phyloP scores from a whole-genome alignment of 2,329 filamentous ascomycete species.

The Trichoderma sp. region DNA sequence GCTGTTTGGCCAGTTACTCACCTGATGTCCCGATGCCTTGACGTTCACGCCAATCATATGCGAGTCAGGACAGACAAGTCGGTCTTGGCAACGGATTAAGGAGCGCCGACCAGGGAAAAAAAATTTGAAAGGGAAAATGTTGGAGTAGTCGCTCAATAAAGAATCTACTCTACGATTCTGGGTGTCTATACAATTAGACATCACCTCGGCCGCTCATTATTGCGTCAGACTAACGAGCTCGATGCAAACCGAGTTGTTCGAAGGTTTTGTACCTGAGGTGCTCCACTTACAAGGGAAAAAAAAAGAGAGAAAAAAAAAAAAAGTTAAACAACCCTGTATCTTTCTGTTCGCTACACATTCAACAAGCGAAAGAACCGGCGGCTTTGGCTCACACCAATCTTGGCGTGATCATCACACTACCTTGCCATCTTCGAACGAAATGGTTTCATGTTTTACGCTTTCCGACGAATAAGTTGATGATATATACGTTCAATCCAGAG shows the following conservation, averaged over 20 bases:
- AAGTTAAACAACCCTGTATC: neutral
- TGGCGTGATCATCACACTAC: neutral
- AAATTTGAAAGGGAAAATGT: neutral
- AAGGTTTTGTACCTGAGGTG: neutral
- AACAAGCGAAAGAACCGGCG: neutral
- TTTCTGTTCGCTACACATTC: neutral
- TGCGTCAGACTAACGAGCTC: no score
- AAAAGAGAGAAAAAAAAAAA: neutral
- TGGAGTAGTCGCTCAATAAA: constrained; percentile 13
- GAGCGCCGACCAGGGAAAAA: neutral
- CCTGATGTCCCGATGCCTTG: constrained; percentile 59
- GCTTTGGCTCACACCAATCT: neutral
- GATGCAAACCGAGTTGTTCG: neutral
- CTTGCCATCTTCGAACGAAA: neutral
- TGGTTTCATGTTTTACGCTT: neutral
- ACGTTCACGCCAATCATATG: constrained; percentile 58
- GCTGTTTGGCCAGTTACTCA: constrained; percentile 81
- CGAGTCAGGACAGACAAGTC: constrained; percentile 58
- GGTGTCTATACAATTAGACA: neutral
- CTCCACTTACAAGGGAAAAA: neutral
- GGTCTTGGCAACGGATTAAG: constrained; percentile 47
- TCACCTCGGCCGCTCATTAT: neutral
- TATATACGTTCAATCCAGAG: neutral
- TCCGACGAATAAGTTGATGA: neutral
- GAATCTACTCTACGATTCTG: neutral